phyloP scores from a whole-genome alignment of 106 monocot species.

The Agapanthus africanus region DNA sequence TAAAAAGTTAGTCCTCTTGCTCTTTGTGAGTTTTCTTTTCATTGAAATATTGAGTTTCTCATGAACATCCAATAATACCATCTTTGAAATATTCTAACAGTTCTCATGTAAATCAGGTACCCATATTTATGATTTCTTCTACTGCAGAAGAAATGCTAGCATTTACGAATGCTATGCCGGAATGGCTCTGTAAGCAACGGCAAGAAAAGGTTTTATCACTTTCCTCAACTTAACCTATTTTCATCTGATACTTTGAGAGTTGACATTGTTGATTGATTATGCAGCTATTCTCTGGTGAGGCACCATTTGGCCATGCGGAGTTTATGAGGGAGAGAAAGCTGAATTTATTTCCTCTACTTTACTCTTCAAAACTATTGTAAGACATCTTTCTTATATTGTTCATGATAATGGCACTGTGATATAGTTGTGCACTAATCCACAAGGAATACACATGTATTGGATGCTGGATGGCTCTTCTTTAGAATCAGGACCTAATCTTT shows the following conservation, averaged over 20 bases:
- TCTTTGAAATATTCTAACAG: neutral
- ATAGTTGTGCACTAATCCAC: neutral
- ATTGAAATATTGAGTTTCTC: too few relatives aligned
- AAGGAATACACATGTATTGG: neutral
- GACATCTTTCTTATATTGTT: conserved; percentile 12
- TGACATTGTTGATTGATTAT: conserved; percentile 6
- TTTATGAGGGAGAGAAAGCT: conserved; percentile 56
- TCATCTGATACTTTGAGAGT: neutral
- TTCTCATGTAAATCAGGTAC: conserved; percentile 5
- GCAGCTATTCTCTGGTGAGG: conserved; percentile 71
- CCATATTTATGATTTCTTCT: conserved; percentile 70
- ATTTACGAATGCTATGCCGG: conserved; percentile 68
- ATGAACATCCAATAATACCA: too few relatives aligned
- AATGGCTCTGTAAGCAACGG: conserved; percentile 81
- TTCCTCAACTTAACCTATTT: neutral
- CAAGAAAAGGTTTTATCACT: conserved; percentile 60
- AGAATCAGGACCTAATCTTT: neutral
- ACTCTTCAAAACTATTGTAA: conserved; percentile 56
- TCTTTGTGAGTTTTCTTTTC: too few relatives aligned
- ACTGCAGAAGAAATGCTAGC: conserved; percentile 56
- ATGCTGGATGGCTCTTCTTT: neutral
- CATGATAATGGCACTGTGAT: neutral
- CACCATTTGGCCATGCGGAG: conserved; percentile 67
- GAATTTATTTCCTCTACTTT: conserved; percentile 34
- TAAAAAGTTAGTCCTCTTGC: too few relatives aligned